Conservation (phyloP, 2,329 filamentous ascomycete species). For the Ophiobolus disseminans region DNA sequence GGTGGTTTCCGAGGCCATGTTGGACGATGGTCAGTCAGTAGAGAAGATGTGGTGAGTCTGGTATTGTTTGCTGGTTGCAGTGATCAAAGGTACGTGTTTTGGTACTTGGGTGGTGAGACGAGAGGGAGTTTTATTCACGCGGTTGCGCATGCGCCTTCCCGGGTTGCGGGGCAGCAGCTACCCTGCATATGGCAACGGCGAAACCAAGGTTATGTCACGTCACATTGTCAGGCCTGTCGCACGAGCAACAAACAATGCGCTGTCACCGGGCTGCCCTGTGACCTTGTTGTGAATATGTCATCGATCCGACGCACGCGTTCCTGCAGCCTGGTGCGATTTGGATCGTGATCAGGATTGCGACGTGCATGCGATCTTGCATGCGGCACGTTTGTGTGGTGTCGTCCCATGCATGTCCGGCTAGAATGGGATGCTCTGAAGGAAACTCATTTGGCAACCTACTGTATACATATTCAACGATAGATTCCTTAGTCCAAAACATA, state of each 20-base stretch:
- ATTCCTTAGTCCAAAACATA: no score
- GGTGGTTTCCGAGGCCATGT: constrained; percentile 37
- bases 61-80: constrained; percentile 5
- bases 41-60: neutral
- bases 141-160: constrained; percentile 17
- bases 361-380: constrained; percentile 2
- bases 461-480: neutral
- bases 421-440: neutral
- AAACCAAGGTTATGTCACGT: constrained; percentile 18
- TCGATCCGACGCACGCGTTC: no score
- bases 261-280: neutral
- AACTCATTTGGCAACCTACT: no score
- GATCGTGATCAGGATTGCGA: neutral
- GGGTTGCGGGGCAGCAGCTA: constrained; percentile 30
- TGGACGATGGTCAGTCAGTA: constrained; percentile 18
- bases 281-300: no score
- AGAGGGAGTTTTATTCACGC: constrained; percentile 22
- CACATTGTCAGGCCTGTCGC: constrained; percentile 24
- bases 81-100: constrained; percentile 1
- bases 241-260: constrained; percentile 24
- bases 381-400: neutral
- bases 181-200: constrained; percentile 26
- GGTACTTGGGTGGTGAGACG: constrained; percentile 20
- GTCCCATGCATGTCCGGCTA: neutral
- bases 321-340: neutral